Evolutionary conservation across 345 rosid genomes (phyloP), one percentile per base, ranked within the genome.

Genomic region (Camelina laxa): DNA sequence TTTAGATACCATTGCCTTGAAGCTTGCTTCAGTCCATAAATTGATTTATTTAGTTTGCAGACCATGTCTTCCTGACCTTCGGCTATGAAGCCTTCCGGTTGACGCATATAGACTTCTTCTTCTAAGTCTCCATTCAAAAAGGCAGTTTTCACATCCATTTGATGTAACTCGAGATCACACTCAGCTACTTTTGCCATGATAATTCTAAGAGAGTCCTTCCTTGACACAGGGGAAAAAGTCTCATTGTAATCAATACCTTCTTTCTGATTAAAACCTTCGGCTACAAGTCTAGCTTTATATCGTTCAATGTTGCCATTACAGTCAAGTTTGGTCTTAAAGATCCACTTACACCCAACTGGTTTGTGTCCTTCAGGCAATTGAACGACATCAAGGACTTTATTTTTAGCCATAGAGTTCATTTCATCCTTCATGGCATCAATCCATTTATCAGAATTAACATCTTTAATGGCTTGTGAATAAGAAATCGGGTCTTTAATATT

Each of bases 1-100:
- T 58, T 70, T 8, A 44, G 15, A 47, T 45, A 59, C 11, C 57
- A 58, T 39, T 68, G 39, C 41, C 39, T 24, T 16, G 17, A 70
- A 36, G 42, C 51, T 49, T 72, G 61, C 49, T 72, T 50, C 4
- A 60, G 30, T 51, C 60, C 60, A 36, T 65, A 56, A 17, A 73
- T 53, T 54, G 48, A 41, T 73, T 64, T 73, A 9, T 64, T 54
- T 9, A 73, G 11, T 44, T 60, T 73, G 14, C 13, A 64, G 16
- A 64, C 64, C 64, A 64, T 20, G 16, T 63, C 33, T 53, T 62
- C 54, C 12, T 17, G 2, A 14, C 33, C 63, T 72, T 61, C 22
- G 4, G 27, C 63, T 30, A 54, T 55, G 70, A 73, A 64, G 36
- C 62, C 22, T 63, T 73, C 9, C 36, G 6, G 56, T 35, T 54